Evolutionary conservation across 805 yeast genomes (phyloP).

Genomic region (Wickerhamomyces queroliae): DNA sequence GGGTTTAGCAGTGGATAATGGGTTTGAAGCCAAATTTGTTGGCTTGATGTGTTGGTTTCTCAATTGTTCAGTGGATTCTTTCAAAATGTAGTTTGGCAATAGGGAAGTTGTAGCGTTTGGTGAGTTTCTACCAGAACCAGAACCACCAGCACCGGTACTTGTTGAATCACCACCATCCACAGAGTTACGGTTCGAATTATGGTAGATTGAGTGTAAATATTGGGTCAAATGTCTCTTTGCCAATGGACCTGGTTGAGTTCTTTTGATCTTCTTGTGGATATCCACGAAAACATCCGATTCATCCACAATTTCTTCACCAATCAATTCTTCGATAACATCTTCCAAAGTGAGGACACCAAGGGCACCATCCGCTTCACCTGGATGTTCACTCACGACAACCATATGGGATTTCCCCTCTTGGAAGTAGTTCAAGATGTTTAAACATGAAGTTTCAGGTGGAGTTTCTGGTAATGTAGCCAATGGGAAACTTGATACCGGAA

Average conservation of each 20-base stretch:
- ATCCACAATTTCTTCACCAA: slow-evolving; percentile 96
- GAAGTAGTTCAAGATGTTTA: slow-evolving; percentile 90
- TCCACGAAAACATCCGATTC: slow-evolving; percentile 93
- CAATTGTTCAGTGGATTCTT: not conserved
- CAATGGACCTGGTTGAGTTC: slow-evolving; percentile 71
- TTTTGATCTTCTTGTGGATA: slow-evolving; percentile 79
- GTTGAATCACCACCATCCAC: slow-evolving; percentile 10
- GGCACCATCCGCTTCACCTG: slow-evolving; percentile 82
- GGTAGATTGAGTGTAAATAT: slow-evolving; percentile 59
- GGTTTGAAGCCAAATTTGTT: slow-evolving; percentile 61
- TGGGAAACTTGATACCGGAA: slow-evolving; percentile 90
- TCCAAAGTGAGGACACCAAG: slow-evolving; percentile 89
- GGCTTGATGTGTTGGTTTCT: slow-evolving; percentile 22
- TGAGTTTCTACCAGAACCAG: not conserved
- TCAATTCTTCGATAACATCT: slow-evolving; percentile 96
- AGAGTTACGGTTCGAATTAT: slow-evolving; percentile 37
- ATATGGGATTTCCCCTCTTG: slow-evolving; percentile 98
- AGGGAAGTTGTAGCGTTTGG: not conserved
- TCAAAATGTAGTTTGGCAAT: not conserved
- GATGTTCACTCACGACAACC: slow-evolving; percentile 85
- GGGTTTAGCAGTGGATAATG: slow-evolving; percentile 56
- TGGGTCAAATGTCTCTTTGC: slow-evolving; percentile 64
- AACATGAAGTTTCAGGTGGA: slow-evolving; percentile 82
- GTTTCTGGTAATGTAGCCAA: slow-evolving; percentile 96
- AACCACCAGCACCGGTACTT: not conserved